Evolutionary conservation across 2,329 filamentous ascomycete genomes (phyloP), one percentile per base, ranked within the genome.

Genomic region (Fusarium buharicum): DNA sequence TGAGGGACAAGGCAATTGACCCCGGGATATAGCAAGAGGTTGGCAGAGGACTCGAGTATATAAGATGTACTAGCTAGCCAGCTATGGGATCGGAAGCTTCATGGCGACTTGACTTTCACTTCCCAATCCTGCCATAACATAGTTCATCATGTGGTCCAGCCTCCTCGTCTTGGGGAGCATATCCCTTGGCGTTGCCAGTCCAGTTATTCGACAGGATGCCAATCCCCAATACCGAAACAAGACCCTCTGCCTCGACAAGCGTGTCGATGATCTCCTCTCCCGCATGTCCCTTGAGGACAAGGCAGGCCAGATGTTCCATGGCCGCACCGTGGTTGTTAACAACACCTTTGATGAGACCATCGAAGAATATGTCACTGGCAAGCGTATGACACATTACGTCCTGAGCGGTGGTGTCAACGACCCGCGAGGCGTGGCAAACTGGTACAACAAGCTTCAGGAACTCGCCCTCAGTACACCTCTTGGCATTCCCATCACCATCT

Each of bases 231-330:
- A 64, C 14, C 20, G 60, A 18, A 64, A 64, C 50, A 50, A 55
- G 41, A 55, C 60, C 36, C 49, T 64, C 7, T 74, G 76, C 37
- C 73, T 81, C 37, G 77, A 81, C 37, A 77, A 79, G n/a, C 75
- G 80, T 39, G 76, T 82, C 8, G 77, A 81, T 20, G 80, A 82
- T 52, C 74, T 82, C 4, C 61, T 79, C 13, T 66, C 70, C 4
- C 76, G 79, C 10, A 82, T 82, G 80, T 81, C 76, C 0, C 43
- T 82, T 0, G 76, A 79, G 34, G 80, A 82, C 59, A 82, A 82
- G 52, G 80, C 77, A 3, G 80, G 79, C 1, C 79, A 81, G 59
- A 73, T 82, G 49, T 82, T 81, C 62, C 79, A 82, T 16, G 61
- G 43, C n/a, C 61, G 61, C 0, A 64, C 61, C 0, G 28, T 39